Evolutionary conservation across 2,329 filamentous ascomycete genomes (phyloP).

Genomic region (Aspergillus sp.): DNA sequence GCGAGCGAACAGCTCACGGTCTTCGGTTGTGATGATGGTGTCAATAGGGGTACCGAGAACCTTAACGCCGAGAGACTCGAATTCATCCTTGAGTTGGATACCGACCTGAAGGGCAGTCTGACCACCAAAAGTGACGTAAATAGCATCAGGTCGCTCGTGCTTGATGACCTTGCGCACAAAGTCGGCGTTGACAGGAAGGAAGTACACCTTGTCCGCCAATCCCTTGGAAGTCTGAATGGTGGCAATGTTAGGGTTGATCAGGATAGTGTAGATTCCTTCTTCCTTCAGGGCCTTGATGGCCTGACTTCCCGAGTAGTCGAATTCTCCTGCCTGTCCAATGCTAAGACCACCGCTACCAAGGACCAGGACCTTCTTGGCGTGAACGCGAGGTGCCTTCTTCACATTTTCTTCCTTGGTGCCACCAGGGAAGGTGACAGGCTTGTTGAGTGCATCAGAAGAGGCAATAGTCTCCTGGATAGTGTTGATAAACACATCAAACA

Average conservation of each 20-base stretch:
- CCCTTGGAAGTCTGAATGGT: constrained; percentile 99
- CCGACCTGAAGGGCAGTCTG: constrained; percentile 96
- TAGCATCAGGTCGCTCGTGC: constrained; percentile 90
- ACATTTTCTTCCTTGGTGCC: constrained; percentile 76
- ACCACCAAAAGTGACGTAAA: constrained; percentile 96
- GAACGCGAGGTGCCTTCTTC: constrained; percentile 68
- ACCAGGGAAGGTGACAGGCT: constrained; percentile 81
- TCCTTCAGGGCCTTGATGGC: constrained; percentile 98
- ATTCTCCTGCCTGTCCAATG: constrained; percentile 97
- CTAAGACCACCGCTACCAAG: constrained; percentile 91
- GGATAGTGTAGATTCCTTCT: constrained; percentile 93
- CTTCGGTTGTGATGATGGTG: constrained; percentile 97
- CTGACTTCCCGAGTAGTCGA: constrained; percentile 97
- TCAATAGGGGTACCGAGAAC: constrained; percentile 95
- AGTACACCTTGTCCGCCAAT: constrained; percentile 97
- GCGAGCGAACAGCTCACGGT: constrained; percentile 92
- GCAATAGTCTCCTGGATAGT: constrained; percentile 70
- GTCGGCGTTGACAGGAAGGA: constrained; percentile 91
- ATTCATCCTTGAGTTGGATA: constrained; percentile 96
- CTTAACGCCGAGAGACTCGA: constrained; percentile 84
- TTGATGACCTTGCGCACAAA: constrained; percentile 97
- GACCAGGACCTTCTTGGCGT: constrained; percentile 90
- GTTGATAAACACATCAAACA: constrained; percentile 94
- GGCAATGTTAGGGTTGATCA: constrained; percentile 99
- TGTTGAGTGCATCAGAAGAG: constrained; percentile 61